Evolutionary conservation across 2,329 filamentous ascomycete genomes (phyloP), one percentile per base, ranked within the genome.

Genomic region (Falciphora oryzae): DNA sequence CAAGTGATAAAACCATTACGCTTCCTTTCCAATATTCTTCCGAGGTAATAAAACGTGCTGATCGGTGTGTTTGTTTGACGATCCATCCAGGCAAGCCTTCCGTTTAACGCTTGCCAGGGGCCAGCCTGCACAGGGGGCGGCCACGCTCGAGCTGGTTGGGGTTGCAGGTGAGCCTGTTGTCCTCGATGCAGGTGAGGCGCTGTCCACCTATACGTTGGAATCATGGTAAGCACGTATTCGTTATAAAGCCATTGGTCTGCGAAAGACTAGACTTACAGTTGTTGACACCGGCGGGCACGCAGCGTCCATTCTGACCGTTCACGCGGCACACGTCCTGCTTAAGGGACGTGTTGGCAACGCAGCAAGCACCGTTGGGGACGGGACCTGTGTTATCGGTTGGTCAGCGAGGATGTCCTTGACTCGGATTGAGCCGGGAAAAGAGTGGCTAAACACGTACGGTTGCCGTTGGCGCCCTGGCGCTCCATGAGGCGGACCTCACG

Each of bases 241-340:
- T 18, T 7, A 3, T 7, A 6, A 44, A 7, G 38, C 38, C 18
- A 44, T 18, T 7, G 38, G 6, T 44, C 16, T 13, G 53, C 22
- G 22, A 53, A n/a, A 53, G 4, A 53, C n/a, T 4, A 53, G 7
- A 68, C 74, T 68, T 65, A 76, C 75, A 77, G 66, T 72, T 70
- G 68, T 75, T 74, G n/a, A 72, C 67, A n/a, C 69, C 71, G 16
- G 67, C 73, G 35, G 75, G 75, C 2, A 77, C 73, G 66, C 75
- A 76, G 50, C 72, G 71, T 27, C 75, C 75, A 11, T 65, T 57
- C 66, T 72, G 66, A 64, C 75, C 75, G 66, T 74, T 74, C 64
- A 72, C 69, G 28, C 60, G 70, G 72, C 75, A 77, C 62, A 73
- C 66, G 66, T 77, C 75, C 68, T 77, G 73, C 73, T 77, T 77